Conservation (phyloP, 2,329 filamentous ascomycete species). For the Plenodomus biglobosus region DNA sequence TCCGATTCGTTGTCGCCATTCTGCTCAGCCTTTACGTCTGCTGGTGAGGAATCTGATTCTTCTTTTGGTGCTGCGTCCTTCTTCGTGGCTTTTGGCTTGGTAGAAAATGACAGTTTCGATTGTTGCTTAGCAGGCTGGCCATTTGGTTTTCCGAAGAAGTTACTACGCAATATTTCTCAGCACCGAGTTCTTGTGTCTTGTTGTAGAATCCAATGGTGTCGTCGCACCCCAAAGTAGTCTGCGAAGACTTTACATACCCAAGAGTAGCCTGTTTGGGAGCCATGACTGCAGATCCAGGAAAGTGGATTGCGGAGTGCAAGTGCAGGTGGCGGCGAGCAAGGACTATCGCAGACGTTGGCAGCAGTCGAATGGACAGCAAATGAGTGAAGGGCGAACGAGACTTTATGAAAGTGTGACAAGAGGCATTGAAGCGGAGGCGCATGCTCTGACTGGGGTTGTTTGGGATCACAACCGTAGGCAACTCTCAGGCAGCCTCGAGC, state of each 20-base stretch:
- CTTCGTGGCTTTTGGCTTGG: slow-evolving; percentile 50
- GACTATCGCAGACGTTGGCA: slow-evolving; percentile 7
- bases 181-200: neutral
- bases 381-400: slow-evolving; percentile 6
- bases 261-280: slow-evolving; percentile 75
- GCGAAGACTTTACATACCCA: slow-evolving; percentile 79
- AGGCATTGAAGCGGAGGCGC: slow-evolving; percentile 34
- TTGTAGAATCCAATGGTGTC: slow-evolving; percentile 2
- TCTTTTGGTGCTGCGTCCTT: slow-evolving; percentile 22
- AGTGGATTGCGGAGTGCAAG: slow-evolving; percentile 6
- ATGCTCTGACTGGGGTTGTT: slow-evolving; percentile 30
- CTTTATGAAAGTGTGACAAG: slow-evolving; percentile 15
- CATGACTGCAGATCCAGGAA: slow-evolving; percentile 40
- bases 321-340: neutral
- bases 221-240: slow-evolving; percentile 72
- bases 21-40: slow-evolving; percentile 17
- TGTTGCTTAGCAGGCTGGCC: slow-evolving; percentile 68
- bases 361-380: slow-evolving; percentile 5
- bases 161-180: slow-evolving; percentile 56
- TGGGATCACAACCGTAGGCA: slow-evolving; percentile 18
- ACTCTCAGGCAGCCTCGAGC: slow-evolving; percentile 19
- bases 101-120: slow-evolving; percentile 75
- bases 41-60: slow-evolving; percentile 23
- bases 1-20: slow-evolving; percentile 18
- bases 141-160: slow-evolving; percentile 76